These are phyloP conservation scores for Babesia ovis DNA, from an alignment of 169 alveolate genomes.

Conservation along the genomic window DNA sequence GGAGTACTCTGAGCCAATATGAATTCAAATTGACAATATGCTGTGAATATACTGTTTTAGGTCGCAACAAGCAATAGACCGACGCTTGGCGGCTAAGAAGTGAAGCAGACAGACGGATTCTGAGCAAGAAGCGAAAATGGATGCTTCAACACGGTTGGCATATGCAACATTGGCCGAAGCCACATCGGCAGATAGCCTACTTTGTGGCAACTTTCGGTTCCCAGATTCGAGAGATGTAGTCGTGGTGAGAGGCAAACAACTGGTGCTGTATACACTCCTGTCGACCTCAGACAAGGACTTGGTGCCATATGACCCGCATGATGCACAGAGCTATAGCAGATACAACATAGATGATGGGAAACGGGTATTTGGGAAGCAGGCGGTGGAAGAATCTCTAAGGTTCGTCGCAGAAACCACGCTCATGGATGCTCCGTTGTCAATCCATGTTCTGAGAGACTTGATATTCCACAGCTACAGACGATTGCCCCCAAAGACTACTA, in stretches of 20 bases:
- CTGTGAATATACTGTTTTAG: no score
- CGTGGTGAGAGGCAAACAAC: constrained; percentile 33
- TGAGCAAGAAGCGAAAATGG: no score
- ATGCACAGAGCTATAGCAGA: background rate
- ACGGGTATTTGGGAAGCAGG: background rate
- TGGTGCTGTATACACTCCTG: constrained; percentile 41
- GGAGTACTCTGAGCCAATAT: no score
- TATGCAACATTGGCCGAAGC: constrained; percentile 44
- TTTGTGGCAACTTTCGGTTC: constrained; percentile 33
- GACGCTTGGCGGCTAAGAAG: background rate
- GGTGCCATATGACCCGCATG: background rate
- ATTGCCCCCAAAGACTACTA: no score
- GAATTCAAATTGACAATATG: no score
- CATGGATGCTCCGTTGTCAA: constrained; percentile 27
- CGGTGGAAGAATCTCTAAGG: background rate
- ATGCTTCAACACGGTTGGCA: constrained; percentile 9
- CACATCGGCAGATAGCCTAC: constrained; percentile 36
- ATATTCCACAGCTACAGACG: constrained; percentile 26
- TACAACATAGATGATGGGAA: background rate
- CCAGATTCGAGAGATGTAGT: constrained; percentile 60
- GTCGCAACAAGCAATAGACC: no score
- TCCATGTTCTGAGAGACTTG: constrained; percentile 9
- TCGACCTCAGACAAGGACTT: background rate
- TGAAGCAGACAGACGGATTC: background rate
- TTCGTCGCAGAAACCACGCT: constrained; percentile 26